A percentile compares a stretch with the other conserved stretches of the same genome.
Evolutionary conservation across 1,139 yeast genomes (phyloP).

Genomic region (Torulaspora globosa): DNA sequence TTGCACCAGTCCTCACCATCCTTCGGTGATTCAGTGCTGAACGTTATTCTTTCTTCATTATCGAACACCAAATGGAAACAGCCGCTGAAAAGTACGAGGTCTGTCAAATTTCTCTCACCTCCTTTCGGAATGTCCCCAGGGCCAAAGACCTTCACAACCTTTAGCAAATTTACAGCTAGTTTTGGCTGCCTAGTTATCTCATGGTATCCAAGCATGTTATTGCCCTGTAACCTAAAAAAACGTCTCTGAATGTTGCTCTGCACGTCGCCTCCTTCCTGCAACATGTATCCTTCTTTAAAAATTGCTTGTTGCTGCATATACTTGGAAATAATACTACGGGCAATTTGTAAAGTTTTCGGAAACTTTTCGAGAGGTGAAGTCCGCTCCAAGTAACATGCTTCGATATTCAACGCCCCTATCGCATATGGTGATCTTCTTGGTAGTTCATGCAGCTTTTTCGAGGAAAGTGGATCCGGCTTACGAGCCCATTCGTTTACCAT

Average conservation of each 20-base stretch:
- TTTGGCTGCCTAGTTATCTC: conserved; percentile 59
- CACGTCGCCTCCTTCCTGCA: conserved; percentile 80
- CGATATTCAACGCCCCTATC: conserved; percentile 64
- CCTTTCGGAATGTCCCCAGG: conserved; percentile 9
- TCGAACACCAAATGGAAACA: conserved; percentile 61
- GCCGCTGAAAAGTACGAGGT: conserved; percentile 56
- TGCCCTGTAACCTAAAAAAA: conserved; percentile 57
- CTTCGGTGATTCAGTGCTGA: conserved; percentile 56
- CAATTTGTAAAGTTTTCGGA: conserved; percentile 62
- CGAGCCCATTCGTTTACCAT: conserved; percentile 83
- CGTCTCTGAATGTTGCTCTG: conserved; percentile 51
- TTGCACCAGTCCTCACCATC: conserved; percentile 57
- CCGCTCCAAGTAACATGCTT: conserved; percentile 69
- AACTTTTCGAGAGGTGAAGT: conserved; percentile 52
- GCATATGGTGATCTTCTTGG: conserved; percentile 50
- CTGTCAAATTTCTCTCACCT: conserved; percentile 53
- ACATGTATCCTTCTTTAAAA: conserved; percentile 55
- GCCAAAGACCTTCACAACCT: conserved; percentile 44
- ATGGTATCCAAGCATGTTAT: conserved; percentile 60
- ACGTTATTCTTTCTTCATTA: conserved; percentile 66
- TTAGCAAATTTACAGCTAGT: conserved; percentile 62
- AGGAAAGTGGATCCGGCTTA: conserved; percentile 36
- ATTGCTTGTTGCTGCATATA: conserved; percentile 42
- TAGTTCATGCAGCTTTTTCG: conserved; percentile 30
- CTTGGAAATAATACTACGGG: conserved; percentile 50